A percentile compares a stretch with the other conserved stretches of the same genome.
Conservation (phyloP, 169 alveolate species). For the Cyclospora cayetanensis region DNA sequence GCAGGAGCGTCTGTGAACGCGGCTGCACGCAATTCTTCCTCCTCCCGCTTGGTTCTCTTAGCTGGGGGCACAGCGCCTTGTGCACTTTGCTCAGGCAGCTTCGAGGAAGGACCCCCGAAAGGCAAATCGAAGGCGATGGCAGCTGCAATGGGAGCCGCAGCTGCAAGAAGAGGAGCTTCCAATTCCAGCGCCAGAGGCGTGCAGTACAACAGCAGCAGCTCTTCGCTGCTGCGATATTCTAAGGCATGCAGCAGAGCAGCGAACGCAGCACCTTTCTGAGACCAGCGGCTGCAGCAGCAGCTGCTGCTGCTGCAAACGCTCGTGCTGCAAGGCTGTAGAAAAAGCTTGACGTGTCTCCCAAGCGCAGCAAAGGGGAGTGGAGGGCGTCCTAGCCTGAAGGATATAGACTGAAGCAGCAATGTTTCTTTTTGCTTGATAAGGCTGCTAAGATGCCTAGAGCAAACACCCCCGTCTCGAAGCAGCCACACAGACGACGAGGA, state of each 20-base stretch:
- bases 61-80: too few species aligned
- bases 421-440: neutral
- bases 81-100: too few species aligned
- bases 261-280: neutral
- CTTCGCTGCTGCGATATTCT: neutral
- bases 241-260: neutral
- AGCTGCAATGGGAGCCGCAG: conserved; percentile 1
- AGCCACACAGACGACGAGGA: neutral
- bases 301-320: too few species aligned
- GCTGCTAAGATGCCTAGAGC: neutral
- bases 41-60: too few species aligned
- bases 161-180: neutral
- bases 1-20: too few species aligned
- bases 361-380: neutral
- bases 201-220: too few species aligned
- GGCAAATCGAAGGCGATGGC: neutral
- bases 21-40: too few species aligned
- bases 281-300: neutral
- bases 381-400: neutral
- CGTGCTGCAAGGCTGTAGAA: too few species aligned
- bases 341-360: too few species aligned
- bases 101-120: too few species aligned
- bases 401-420: too few species aligned
- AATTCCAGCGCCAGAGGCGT: neutral
- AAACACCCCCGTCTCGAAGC: conserved; percentile 1